Base-by-base conservation (phyloP, 108 stramenopile species). In the Nitzschia sp. region DNA sequence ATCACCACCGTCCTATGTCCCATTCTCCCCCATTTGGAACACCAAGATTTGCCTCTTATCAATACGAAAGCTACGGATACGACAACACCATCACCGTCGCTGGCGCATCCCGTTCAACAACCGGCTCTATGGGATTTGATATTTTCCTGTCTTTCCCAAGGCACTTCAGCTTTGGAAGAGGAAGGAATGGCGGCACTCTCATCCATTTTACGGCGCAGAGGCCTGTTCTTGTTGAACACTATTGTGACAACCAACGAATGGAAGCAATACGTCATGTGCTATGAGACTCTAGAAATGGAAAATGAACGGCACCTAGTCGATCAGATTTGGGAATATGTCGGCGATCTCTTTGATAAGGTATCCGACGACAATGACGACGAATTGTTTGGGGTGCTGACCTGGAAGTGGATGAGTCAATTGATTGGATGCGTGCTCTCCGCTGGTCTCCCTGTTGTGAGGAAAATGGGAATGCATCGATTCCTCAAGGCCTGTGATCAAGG, bases 261-360 rank as follows among this genome's bases (percentile, higher is more conserved):
- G 93, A 89, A 75, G 42, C 79, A 90, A 48, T 95, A 85, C 58
- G 69, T 86, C 9, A 63, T 85, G 46, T 88, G 87, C 60, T 82
- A 80, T 54, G 90, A 95, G 72, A 85, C 86, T 60, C 59, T 92
- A 8, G 93, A 95, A 72, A 88, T 90, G 90, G 93, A 95, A 78
- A 66, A 61, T n/a, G 89, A 92, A 65, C 68, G 71, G 33, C 93
- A 95, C 64, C 73, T 95, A 42, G 75, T 95, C 0, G 89, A 95
- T 63, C 93, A 95, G 59, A 81, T 90, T 6, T 95, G 93, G 93
- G 69, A 77, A 21, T 82, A 86, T 0, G 70, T 90, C 30, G 68
- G 59, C 38, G 84, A 84, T 64, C 65, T 94, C 28, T 34, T 73
- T 45, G 66, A 63, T 19, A 64, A 53, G 21, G 49, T 66, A 0